Percentiles rank a stretch among this genome's conserved stretches.
phyloP scores from a whole-genome alignment of 148 eudicot species.

The Vaccinium vitisidaea region DNA sequence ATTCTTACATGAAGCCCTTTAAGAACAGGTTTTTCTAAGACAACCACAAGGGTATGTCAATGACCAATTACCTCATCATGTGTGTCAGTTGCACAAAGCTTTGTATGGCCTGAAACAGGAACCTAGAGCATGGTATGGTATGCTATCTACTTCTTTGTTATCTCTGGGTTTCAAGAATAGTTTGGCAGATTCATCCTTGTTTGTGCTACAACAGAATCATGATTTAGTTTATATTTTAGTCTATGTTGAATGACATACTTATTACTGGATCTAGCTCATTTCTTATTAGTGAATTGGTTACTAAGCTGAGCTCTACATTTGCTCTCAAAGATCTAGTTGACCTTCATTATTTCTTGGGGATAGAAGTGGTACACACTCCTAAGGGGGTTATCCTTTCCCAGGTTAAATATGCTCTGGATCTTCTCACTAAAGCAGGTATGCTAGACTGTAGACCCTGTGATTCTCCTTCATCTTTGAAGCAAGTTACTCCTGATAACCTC shows the following conservation, averaged over 20 bases:
- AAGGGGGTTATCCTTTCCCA: background rate
- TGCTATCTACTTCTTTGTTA: background rate
- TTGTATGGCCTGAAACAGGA: background rate
- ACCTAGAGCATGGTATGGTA: background rate
- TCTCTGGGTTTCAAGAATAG: background rate
- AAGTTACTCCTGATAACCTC: accelerated
- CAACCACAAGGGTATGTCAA: background rate
- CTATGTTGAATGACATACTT: background rate
- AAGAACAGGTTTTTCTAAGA: background rate
- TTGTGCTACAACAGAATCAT: background rate
- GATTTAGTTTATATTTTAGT: background rate
- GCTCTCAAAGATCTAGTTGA: background rate
- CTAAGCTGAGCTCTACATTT: background rate
- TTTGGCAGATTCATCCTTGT: background rate
- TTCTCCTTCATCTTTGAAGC: background rate
- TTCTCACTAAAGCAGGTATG: background rate
- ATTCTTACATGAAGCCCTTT: background rate
- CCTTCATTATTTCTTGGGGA: background rate
- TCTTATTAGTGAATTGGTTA: accelerated
- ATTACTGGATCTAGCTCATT: background rate
- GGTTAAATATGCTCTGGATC: background rate
- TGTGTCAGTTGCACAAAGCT: background rate
- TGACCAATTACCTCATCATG: background rate
- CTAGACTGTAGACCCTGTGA: background rate
- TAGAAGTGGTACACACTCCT: accelerated